Conservation (phyloP, 768 basidiomycete genomes). For the Boletellus ananiceps region DNA sequence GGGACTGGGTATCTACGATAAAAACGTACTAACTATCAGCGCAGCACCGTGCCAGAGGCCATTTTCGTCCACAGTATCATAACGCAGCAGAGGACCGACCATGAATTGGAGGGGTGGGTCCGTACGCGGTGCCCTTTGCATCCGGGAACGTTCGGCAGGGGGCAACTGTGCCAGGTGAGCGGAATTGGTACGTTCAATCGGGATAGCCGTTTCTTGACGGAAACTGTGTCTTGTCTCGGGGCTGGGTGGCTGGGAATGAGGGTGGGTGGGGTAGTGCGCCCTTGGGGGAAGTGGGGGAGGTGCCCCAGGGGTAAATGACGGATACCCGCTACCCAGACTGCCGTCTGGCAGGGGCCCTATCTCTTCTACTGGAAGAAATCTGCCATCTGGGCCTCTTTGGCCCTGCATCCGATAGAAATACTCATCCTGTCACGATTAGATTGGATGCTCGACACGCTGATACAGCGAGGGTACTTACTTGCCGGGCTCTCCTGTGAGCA, state of each 20-base stretch:
- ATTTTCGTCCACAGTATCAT: conserved; percentile 78
- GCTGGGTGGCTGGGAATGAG: conserved; percentile 7
- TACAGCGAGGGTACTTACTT: conserved; percentile 33
- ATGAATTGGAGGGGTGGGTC: conserved; percentile 82
- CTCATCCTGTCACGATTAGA: conserved; percentile 29
- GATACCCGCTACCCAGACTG: conserved; percentile 54
- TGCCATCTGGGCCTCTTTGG: conserved; percentile 45
- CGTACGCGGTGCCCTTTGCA: conserved; percentile 60
- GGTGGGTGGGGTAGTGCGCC: conserved; percentile 10
- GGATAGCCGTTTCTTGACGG: conserved; percentile 1
- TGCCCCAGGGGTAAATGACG: conserved; percentile 28
- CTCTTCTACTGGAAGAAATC: conserved; percentile 51
- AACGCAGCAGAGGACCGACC: conserved; percentile 87
- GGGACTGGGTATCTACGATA: background rate
- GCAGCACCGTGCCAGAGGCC: conserved; percentile 86
- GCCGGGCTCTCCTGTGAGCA: conserved; percentile 57
- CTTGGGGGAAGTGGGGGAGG: conserved; percentile 44
- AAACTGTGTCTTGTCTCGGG: conserved; percentile 30
- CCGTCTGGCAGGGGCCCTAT: conserved; percentile 57
- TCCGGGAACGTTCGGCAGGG: conserved; percentile 62
- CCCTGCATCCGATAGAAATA: conserved; percentile 22
- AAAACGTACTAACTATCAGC: conserved; percentile 79
- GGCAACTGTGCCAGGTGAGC: conserved; percentile 46
- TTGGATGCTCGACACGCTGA: background rate
- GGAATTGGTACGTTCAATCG: conserved; percentile 8